phyloP scores from a whole-genome alignment of 768 basidiomycete species.

The Filobasidium wieringae region DNA sequence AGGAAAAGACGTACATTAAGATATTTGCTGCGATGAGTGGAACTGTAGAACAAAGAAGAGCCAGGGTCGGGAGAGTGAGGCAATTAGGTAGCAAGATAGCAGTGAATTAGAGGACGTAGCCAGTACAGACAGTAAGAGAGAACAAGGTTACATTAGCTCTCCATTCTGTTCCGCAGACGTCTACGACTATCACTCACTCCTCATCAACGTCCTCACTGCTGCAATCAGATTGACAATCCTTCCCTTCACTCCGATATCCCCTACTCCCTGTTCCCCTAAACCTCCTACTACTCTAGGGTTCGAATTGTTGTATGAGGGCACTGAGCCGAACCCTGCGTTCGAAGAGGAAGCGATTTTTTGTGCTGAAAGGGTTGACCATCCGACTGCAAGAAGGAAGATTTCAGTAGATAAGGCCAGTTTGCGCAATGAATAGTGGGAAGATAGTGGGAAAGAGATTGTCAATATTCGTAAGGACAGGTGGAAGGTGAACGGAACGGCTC shows the following conservation, averaged over 20 bases:
- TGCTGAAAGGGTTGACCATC: slow-evolving; percentile 52
- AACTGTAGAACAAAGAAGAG: slow-evolving; percentile 51
- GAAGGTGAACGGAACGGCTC: slow-evolving; percentile 35
- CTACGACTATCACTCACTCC: slow-evolving; percentile 53
- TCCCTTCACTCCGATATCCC: slow-evolving; percentile 61
- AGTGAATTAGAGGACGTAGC: no score
- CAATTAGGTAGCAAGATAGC: no score
- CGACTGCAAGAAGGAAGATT: slow-evolving; percentile 49
- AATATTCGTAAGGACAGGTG: slow-evolving; percentile 2
- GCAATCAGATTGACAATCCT: slow-evolving; percentile 83
- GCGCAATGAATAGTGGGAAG: slow-evolving; percentile 20
- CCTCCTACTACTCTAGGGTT: slow-evolving; percentile 1
- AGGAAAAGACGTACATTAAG: slow-evolving; percentile 45
- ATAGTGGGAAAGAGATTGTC: not conserved
- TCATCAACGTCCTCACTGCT: slow-evolving; percentile 90
- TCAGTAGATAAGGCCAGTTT: no score
- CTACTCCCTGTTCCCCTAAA: slow-evolving; percentile 32
- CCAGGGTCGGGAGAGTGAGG: no score
- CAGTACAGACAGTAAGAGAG: no score
- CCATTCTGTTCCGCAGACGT: not conserved
- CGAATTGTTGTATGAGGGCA: slow-evolving; percentile 5
- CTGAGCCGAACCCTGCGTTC: slow-evolving; percentile 34
- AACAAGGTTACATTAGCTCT: not conserved
- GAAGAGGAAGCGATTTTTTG: slow-evolving; percentile 13
- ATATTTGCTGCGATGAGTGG: slow-evolving; percentile 81